Base-by-base conservation (phyloP, 345 rosid genomes). In the Dovyalis caffra region DNA sequence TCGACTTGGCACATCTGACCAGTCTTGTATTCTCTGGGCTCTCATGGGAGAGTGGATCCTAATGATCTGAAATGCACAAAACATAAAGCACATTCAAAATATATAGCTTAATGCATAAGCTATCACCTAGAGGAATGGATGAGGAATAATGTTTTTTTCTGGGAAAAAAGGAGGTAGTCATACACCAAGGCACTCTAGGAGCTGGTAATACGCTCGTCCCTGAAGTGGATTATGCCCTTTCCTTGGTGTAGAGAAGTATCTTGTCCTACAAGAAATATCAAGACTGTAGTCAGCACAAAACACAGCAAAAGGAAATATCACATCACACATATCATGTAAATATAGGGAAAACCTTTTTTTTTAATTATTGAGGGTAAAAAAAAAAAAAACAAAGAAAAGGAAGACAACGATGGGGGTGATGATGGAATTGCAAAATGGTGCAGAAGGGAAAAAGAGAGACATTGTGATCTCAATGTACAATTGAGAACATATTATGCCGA, bases 191-290 rank as follows among this genome's bases (percentile, higher is more conserved):
- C 99, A 95, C 70, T 93, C 99, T 70, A 93, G 87, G 58, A 95
- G 95, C 78, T 91, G 99, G 83, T 95, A 93, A 78, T 95, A 95
- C 72, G 99, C 97, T 77, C 99, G 85, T 66, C 99, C 99, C 83
- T 95, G 98, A 62, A 95, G 97, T 58, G 98, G 99, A 85, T 90
- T 95, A 79, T 93, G 99, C 76, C 99, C 99, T 88, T 95, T 87
- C 87, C 94, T 85, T 5, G 97, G 97, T 21, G 87, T 74, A 29
- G 99, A 91, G 85, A 95, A 95, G 86, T 95, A 93, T 66, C 98
- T 85, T 2, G 98, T 95, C 99, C 99, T 93, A 49, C 68, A 67
- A 37, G 49, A 78, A 47, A 72, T 38, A 57, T 66, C 37, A 32
- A 21, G 34, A 35, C 18, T 2, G 2, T 18, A 45, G 35, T 75